Base-by-base conservation (phyloP, 2,329 filamentous ascomycete genomes). In the Lasiodiplodia sp. region DNA sequence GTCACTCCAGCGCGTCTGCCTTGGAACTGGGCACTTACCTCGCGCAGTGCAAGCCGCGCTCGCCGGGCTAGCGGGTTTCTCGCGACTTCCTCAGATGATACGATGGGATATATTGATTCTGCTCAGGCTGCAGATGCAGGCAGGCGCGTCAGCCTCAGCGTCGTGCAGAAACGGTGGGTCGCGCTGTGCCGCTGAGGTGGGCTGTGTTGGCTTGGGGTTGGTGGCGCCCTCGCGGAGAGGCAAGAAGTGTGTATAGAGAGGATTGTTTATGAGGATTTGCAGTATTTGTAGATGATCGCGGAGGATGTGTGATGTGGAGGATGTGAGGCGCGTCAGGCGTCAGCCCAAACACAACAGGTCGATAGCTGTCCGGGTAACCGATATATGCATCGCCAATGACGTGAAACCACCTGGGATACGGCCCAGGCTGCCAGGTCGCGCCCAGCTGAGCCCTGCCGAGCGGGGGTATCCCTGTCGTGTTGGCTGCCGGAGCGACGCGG, bases 31-130 rank as follows among this genome's bases (percentile, higher is more conserved):
- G 34, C 62, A 53, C 55, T 74, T 83, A 74, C 80, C 93, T 91
- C 90, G 90, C 90, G 90, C 90, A 93, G 89, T 87, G 89, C 90
- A 91, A 92, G 89, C 90, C 89, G 89, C 88, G 78, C 86, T 87
- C 88, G 91, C 90, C 91, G 91, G 91, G 91, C 89, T 67, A 67
- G 55, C 44, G 53, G 16, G n/a, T 16, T 23, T 51, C 53, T 28
- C 25, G 14, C 18, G 65, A 40, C 34, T 28, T n/a, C 31, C 65
- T 67, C 65, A 67, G 65, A 52, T 21, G 23, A 52, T 47, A 44
- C 44, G 40, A 16, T n/a, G 55, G 16, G 16, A 56, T 57, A 28
- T 67, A 44, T 60, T 67, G 65, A 31, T 44, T 47, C 52, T 52
- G 65, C 65, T 60, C 40, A 60, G 44, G 65, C 44, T 67, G 65